Evolutionary conservation across 2,329 filamentous ascomycete species (phyloP).

Genomic region (Exutisphaerella laricina): DNA sequence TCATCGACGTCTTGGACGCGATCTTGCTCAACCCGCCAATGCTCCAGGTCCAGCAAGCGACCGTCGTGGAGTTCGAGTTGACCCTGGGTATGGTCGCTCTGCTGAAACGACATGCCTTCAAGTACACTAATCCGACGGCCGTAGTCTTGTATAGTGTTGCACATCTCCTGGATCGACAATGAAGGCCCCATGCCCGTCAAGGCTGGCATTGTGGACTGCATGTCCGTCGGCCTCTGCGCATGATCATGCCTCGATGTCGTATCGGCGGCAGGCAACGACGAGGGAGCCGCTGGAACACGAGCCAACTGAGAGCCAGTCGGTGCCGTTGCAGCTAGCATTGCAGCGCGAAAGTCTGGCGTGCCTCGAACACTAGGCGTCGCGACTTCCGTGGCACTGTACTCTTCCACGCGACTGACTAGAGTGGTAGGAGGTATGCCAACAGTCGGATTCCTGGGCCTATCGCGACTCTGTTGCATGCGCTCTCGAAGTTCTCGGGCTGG

Average conservation of each 20-base stretch:
- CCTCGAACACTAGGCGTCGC: slow-evolving; percentile 42
- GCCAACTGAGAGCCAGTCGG: not conserved
- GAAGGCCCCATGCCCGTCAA: slow-evolving; percentile 13
- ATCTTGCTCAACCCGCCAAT: slow-evolving; percentile 35
- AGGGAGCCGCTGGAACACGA: not conserved
- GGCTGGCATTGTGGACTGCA: slow-evolving; percentile 8
- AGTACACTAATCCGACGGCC: slow-evolving; percentile 61
- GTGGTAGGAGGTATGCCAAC: slow-evolving; percentile 23
- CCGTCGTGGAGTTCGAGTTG: slow-evolving; percentile 62
- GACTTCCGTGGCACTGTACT: slow-evolving; percentile 45
- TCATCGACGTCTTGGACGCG: slow-evolving; percentile 32
- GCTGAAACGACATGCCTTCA: slow-evolving; percentile 65
- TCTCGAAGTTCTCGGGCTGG: slow-evolving; percentile 15
- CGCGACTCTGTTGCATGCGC: slow-evolving; percentile 2
- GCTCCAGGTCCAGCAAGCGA: slow-evolving; percentile 64
- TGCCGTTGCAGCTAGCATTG: not conserved
- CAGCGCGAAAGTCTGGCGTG: slow-evolving; percentile 36
- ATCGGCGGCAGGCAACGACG: not conserved
- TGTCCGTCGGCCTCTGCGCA: slow-evolving; percentile 4
- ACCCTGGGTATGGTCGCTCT: slow-evolving; percentile 64
- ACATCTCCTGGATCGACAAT: slow-evolving; percentile 40
- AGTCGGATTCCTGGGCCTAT: slow-evolving; percentile 27
- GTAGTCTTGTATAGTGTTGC: slow-evolving; percentile 45
- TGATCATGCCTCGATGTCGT: slow-evolving; percentile 4
- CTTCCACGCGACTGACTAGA: slow-evolving; percentile 29